Evolutionary conservation across 495 filamentous ascomycete species (phyloP), one percentile per base, ranked within the genome.

Genomic region (Penicillium alfredii): DNA sequence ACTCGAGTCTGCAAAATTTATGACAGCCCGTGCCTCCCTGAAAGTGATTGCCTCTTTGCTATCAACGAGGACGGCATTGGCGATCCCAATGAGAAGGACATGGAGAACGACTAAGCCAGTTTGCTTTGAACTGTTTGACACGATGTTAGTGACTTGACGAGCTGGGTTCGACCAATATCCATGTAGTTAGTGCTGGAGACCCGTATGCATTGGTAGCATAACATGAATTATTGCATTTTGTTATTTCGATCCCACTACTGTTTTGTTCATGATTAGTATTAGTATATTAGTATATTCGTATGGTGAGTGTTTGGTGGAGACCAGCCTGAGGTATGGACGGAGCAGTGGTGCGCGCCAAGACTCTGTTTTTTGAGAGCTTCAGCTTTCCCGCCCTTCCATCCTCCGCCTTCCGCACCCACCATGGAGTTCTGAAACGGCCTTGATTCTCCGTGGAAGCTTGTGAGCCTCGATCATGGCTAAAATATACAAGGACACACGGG

Each of bases 1-100:
- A 97, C 92, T 12, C 77, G 92, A 64, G 81, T 98, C 36, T 96
- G 93, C 62, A 96, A 94, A 74, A 97, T 98, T 40, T 98, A 97
- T 61, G 92, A 98, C 61, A 94, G 88, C 51, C 92, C 92, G 6
- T 98, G 92, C 64, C 66, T 98, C 42, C 92, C 92, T 1, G 92
- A 98, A 64, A 88, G 84, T 53, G 92, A 98, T 59, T 94, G 88
- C 56, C 69, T 96, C 48, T 98, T 98, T 61, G 89, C 92, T 10
- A 98, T 98, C 53, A 88, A 84, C 23, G 92, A 96, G 61, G 87
- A 95, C 60, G 92, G 92, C 13, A 98, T 98, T 45, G 86, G 86
- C 9, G 92, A 98, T 57, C 93, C 92, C 16, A 87, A 78, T 44
- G 89, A 92, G 19, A 98, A 97, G 68, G 93, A 97, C 52, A 55